A percentile compares a stretch with the other conserved stretches of the same genome.
phyloP scores from a whole-genome alignment of 1,139 yeast genomes.

The Hansenula sp. region DNA sequence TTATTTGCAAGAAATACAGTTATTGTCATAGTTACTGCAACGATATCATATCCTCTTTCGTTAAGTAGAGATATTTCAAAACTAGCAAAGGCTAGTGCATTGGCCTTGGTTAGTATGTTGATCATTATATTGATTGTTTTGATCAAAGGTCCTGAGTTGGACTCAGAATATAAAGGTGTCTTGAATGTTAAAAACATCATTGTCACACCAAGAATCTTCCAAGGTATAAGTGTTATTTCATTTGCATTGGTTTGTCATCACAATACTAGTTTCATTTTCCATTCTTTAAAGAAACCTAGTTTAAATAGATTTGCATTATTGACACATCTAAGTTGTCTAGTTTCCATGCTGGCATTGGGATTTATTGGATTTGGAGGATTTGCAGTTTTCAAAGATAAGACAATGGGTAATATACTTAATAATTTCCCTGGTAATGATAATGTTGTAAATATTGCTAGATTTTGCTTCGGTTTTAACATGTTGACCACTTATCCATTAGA shows the following conservation, averaged over 20 bases:
- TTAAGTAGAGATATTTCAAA: slow-evolving; percentile 78
- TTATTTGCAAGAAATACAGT: slow-evolving; percentile 62
- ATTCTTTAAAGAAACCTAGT: slow-evolving; percentile 74
- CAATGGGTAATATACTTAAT: slow-evolving; percentile 84
- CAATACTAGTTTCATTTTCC: slow-evolving; percentile 84
- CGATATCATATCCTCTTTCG: slow-evolving; percentile 80
- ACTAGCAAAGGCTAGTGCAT: slow-evolving; percentile 81
- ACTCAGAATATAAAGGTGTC: slow-evolving; percentile 41
- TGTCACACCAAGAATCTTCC: slow-evolving; percentile 65
- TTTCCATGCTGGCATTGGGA: slow-evolving; percentile 77
- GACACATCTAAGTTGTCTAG: slow-evolving; percentile 79
- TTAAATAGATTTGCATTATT: slow-evolving; percentile 67
- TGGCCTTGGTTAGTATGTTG: slow-evolving; percentile 82
- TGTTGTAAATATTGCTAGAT: slow-evolving; percentile 77
- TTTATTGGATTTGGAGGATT: slow-evolving; percentile 80
- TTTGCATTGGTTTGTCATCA: slow-evolving; percentile 96
- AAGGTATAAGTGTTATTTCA: slow-evolving; percentile 87
- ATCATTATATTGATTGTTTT: slow-evolving; percentile 73
- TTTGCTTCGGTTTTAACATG: slow-evolving; percentile 93
- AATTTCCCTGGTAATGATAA: slow-evolving; percentile 75
- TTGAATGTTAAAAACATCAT: slow-evolving; percentile 47
- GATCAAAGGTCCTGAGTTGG: slow-evolving; percentile 64
- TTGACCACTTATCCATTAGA: slow-evolving; percentile 90
- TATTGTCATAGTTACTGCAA: slow-evolving; percentile 62
- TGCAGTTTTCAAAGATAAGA: slow-evolving; percentile 65